These are phyloP conservation scores for Colletotrichum scovillei DNA, from an alignment of 2,329 filamentous ascomycete species.

Conservation along the genomic window DNA sequence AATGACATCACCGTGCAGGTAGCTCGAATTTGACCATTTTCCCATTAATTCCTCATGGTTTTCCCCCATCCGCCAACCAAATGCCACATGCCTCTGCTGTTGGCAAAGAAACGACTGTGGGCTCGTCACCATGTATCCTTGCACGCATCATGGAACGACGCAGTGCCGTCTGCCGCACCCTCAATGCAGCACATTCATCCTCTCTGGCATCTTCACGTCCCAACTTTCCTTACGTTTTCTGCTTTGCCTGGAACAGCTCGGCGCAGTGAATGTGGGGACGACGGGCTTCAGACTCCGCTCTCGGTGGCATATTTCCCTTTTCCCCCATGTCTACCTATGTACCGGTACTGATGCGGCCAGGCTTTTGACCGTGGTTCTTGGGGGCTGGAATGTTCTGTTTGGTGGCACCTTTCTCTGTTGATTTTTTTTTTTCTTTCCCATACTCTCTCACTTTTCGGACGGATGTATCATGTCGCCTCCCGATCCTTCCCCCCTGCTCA, in stretches of 20 bases:
- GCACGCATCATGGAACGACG: conserved; percentile 24
- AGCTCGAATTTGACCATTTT: neutral
- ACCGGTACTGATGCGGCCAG: conserved; percentile 21
- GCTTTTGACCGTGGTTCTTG: neutral
- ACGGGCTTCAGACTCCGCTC: conserved; percentile 4
- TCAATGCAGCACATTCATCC: conserved; percentile 1
- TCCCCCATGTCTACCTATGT: neutral
- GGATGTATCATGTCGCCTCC: conserved; percentile 33
- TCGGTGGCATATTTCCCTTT: conserved; percentile 4
- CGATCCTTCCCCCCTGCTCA: conserved; percentile 4
- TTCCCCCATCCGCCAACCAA: conserved; percentile 20
- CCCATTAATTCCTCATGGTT: neutral
- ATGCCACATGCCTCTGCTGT: conserved; percentile 8
- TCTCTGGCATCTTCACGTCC: neutral
- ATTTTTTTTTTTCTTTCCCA: neutral
- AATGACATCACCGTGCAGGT: conserved; percentile 31
- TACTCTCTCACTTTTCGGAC: neutral
- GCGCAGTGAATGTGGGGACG: neutral
- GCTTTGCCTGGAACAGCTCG: conserved; percentile 11
- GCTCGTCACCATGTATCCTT: neutral
- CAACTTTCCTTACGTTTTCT: neutral
- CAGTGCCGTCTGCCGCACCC: neutral
- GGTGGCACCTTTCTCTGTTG: neutral
- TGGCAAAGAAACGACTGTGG: neutral
- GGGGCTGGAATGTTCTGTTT: conserved; percentile 28